Conservation (phyloP, 2,329 filamentous ascomycete species). For the Graphilbum ipis-grandicollis region DNA sequence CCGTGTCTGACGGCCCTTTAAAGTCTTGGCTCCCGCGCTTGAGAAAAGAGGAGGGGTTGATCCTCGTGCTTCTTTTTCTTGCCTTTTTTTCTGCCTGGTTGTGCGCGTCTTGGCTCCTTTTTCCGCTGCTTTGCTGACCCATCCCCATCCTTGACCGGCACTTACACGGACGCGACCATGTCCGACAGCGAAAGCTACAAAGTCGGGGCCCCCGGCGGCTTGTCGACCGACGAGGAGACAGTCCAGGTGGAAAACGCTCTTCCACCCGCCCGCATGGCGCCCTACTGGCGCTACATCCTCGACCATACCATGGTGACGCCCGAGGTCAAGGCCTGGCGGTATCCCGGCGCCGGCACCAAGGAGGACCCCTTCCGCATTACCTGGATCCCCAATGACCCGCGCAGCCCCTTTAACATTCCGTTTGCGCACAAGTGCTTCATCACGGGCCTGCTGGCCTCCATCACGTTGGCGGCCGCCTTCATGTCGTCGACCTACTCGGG, state of each 20-base stretch:
- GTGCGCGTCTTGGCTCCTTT: no score
- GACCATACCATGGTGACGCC: slow-evolving; percentile 1
- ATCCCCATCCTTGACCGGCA: no score
- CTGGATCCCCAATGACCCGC: neutral
- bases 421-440: neutral
- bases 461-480: slow-evolving; percentile 2
- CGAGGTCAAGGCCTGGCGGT: neutral
- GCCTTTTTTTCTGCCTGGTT: no score
- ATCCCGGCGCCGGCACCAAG: neutral
- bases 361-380: slow-evolving; percentile 1
- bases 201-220: neutral
- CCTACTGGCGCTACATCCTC: slow-evolving; percentile 1
- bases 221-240: neutral
- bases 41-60: no score
- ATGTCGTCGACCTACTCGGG: neutral
- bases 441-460: neutral
- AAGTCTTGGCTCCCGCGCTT: no score
- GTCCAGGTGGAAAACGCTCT: neutral
- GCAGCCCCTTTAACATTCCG: neutral
- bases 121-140: no score
- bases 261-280: neutral
- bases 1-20: no score
- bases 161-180: no score
- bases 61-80: no score
- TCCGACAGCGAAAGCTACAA: slow-evolving; percentile 1